phyloP scores from a whole-genome alignment of 495 filamentous ascomycete species.

The Xylaria acuta region DNA sequence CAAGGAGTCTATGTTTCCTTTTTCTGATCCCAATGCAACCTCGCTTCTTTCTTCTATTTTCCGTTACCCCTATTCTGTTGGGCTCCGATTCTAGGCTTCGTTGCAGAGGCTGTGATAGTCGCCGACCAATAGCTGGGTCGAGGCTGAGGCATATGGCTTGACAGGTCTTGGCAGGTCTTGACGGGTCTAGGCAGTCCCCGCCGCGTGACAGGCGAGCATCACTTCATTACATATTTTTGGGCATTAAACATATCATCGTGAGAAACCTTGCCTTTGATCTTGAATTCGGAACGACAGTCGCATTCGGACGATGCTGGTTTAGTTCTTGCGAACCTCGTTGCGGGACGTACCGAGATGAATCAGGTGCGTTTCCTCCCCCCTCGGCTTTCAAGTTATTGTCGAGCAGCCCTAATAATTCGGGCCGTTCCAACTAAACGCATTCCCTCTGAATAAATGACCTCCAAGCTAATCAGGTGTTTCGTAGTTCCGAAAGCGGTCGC shows the following conservation, averaged over 20 bases:
- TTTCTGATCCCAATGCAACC: too few species aligned
- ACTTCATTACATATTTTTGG: conserved; percentile 7
- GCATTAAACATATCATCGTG: conserved; percentile 13
- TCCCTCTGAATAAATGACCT: background rate
- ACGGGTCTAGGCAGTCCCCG: too few species aligned
- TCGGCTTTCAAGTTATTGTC: conserved; percentile 4
- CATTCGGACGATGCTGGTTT: conserved; percentile 10
- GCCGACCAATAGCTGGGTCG: too few species aligned
- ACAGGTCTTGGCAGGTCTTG: too few species aligned
- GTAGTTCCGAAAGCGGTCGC: conserved; percentile 12
- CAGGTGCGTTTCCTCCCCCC: conserved; percentile 15
- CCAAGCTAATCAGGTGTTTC: conserved; percentile 11
- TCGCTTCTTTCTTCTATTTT: too few species aligned
- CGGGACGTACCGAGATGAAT: conserved; percentile 10
- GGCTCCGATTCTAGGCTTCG: too few species aligned
- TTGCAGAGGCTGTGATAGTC: too few species aligned
- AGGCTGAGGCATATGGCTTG: too few species aligned
- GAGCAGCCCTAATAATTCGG: background rate
- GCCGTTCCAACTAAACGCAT: background rate
- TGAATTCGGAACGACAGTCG: conserved; percentile 9
- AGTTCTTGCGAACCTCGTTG: conserved; percentile 16
- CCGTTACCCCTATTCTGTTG: too few species aligned
- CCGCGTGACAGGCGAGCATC: conserved; percentile 12
- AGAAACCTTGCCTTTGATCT: background rate
- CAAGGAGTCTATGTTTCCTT: too few species aligned